A percentile compares a stretch with the other conserved stretches of the same genome.
Evolutionary conservation across 176 grass and related monocot species (phyloP).

Genomic region (Oryza officinalis): DNA sequence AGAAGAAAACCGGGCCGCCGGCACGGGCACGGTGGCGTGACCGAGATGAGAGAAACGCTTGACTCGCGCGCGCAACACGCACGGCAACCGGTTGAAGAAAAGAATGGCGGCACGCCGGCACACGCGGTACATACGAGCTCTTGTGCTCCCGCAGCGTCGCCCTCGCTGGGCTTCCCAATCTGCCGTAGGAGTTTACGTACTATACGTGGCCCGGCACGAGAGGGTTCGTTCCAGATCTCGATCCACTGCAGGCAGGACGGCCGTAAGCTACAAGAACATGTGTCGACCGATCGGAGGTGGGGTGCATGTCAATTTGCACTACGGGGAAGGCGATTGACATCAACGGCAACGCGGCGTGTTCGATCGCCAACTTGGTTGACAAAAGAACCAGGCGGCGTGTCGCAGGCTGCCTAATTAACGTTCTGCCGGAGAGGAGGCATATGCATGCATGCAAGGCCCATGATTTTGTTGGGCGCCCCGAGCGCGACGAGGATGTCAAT

Average conservation of each 20-base stretch:
- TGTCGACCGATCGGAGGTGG: not conserved
- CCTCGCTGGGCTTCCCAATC: conserved; percentile 1
- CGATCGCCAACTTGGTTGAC: not conserved
- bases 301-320: not conserved
- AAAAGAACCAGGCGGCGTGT: not conserved
- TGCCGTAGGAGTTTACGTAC: no score
- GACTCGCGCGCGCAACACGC: conserved; percentile 6
- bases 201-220: not conserved
- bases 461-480: conserved; percentile 32
- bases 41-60: not conserved
- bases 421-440: conserved; percentile 18
- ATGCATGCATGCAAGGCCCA: not conserved
- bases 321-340: not conserved
- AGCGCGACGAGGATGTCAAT: not conserved
- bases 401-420: conserved; percentile 20
- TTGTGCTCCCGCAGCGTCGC: not conserved
- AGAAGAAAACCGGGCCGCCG: not conserved
- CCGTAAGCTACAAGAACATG: not conserved
- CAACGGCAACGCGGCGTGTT: conserved; percentile 5
- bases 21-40: not conserved
- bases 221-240: conserved; percentile 12
- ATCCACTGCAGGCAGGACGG: not conserved
- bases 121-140: not conserved
- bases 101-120: not conserved
- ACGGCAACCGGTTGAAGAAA: conserved; percentile 9